Base-by-base conservation (phyloP, 2,329 filamentous ascomycete genomes). In the Pseudogymnoascus sp. region DNA sequence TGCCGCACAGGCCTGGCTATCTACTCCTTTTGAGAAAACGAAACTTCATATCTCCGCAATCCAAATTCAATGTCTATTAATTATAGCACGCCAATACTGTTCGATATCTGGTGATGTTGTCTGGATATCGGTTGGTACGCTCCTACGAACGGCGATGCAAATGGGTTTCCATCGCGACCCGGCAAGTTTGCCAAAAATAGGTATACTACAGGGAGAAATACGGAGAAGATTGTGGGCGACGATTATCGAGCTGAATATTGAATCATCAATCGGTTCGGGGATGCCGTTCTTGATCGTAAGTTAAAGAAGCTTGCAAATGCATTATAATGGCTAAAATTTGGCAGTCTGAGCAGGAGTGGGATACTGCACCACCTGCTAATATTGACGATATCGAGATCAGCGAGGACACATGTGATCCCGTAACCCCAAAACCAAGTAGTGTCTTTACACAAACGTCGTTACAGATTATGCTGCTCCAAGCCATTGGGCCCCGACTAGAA, bases 151-250 rank as follows among this genome's bases (percentile, higher is more conserved):
- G 6, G 84, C 83, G 61, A 80, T 86, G 69, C 78, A 77, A 62
- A 84, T 85, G 77, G 84, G 84, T 3, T 74, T 86, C 5, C 83
- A 87, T 68, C 78, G 82, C 1, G 84, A 86, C 62, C 83, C 84
- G 0, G 76, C 74, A 31, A 73, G 78, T 63, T 77, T 85, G 3
- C 75, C 77, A 6, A 75, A 76, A 19, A 80, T 82, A 75, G 76
- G 79, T 2, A 68, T 73, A 0, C 77, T 81, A 37, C 75, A 78
- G 19, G 75, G 78, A 0, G 84, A 87, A 71, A 78, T 86, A 71
- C 77, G 83, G 1, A 75, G 83, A 3, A 76, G 84, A 2, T 68
- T 86, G 0, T 86, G 84, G 84, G 78, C 79, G 6, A 83, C 82
- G 0, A 77, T 84, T 10, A 63, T 85, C 4, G 83, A 86, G 68